Evolutionary conservation across 306 rosid genomes (phyloP).

Genomic region (Phaseolus lunatus): DNA sequence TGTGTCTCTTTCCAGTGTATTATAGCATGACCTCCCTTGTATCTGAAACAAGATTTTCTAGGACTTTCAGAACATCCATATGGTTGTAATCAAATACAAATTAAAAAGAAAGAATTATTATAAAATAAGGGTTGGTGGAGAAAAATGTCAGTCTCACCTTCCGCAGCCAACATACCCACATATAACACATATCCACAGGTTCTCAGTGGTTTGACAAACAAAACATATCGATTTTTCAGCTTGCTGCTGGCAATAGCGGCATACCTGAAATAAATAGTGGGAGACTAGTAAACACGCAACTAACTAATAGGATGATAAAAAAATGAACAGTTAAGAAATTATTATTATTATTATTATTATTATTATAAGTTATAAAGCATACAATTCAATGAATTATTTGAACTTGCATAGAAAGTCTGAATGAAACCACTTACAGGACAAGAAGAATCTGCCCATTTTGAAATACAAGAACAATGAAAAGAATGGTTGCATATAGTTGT

Average conservation of each 20-base stretch:
- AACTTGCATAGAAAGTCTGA: constrained; percentile 9
- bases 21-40: constrained; percentile 91
- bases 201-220: constrained; percentile 93
- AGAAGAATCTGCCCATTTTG: constrained; percentile 95
- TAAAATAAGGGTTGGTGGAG: constrained; percentile 6
- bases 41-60: constrained; percentile 56
- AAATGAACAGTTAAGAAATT: constrained; percentile 25
- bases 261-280: constrained; percentile 64
- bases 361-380: constrained; percentile 21
- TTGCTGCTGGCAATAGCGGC: constrained; percentile 97
- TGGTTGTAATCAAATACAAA: constrained; percentile 2
- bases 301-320: constrained; percentile 1
- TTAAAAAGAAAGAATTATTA: background rate
- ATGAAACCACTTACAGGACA: constrained; percentile 78
- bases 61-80: constrained; percentile 30
- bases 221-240: constrained; percentile 88
- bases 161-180: constrained; percentile 99
- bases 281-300: constrained; percentile 4
- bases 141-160: constrained; percentile 61
- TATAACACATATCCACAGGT: constrained; percentile 95
- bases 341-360: background rate
- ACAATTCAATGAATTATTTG: background rate
- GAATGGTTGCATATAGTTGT: constrained; percentile 98
- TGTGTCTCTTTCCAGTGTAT: constrained; percentile 96
- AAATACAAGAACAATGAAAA: constrained; percentile 93